Evolutionary conservation across 1,284 basidiomycete genomes (phyloP), one percentile per base, ranked within the genome.

Genomic region (Fomitopsis palustris): DNA sequence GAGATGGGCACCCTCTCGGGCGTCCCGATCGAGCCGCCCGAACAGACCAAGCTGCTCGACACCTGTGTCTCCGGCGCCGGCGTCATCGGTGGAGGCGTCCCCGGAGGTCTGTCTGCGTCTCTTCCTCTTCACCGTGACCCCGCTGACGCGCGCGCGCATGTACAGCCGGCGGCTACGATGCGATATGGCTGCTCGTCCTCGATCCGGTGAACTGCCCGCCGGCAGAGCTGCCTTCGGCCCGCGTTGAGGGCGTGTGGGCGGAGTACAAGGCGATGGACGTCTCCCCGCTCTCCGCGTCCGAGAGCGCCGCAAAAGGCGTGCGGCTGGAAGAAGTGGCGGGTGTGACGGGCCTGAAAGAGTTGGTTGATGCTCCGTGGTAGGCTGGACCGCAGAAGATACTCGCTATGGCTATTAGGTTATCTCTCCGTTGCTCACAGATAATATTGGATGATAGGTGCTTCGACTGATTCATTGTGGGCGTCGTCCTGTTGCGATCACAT

Each of bases 161-260:
- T 51, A 57, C 66, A 95, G 95, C 97, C 29, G 97, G 97, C 4
- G 97, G 97, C 1, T 99, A 93, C 72, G 97, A 99, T 71, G 97
- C 97, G 1, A 84, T 99, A 57, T 99, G 95, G 90, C 78, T 99
- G 8, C 83, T 99, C 16, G 83, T 93, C 6, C 82, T 90, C 65
- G 88, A 93, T 57, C 85, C 88, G 6, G 69, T 76, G 6, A 77
- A 77, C 59, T 76, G 54, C 76, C 77, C 45, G 75, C 77, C 57
- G 72, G 77, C 61, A 68, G 73, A 64, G 25, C 64, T 72, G 23
- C 68, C 70, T 2, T 71, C 78, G 0, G 35, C 65, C 3, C 70
- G 74, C 35, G 82, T 97, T 21, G 90, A 95, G 72, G 73, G 78
- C 47, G 77, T 92, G 4, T 96, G 95, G 95, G 75, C 76, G 39